These are phyloP conservation scores for Kodamaea suecica DNA, from an alignment of 1,139 yeast genomes.

Conservation along the genomic window DNA sequence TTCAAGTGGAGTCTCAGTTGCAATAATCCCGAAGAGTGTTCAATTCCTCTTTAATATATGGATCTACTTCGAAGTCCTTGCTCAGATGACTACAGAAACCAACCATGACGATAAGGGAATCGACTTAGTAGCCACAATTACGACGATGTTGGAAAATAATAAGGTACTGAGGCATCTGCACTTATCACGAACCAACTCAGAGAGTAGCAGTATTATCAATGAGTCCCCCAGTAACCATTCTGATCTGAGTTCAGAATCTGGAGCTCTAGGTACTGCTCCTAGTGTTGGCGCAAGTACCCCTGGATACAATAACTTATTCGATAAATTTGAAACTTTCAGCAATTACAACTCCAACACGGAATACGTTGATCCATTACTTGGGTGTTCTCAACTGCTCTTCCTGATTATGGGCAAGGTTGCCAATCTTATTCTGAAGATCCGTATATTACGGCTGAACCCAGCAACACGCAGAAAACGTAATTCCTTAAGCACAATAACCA, in stretches of 20 bases:
- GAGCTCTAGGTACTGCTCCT: conserved; percentile 15
- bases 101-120: conserved; percentile 45
- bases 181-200: conserved; percentile 6
- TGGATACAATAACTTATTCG: conserved; percentile 23
- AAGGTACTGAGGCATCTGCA: conserved; percentile 14
- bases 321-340: conserved; percentile 28
- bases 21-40: conserved; percentile 39
- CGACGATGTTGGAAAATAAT: conserved; percentile 26
- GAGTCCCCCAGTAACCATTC: conserved; percentile 24
- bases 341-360: conserved; percentile 24
- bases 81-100: conserved; percentile 57
- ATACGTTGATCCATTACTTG: conserved; percentile 60
- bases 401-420: conserved; percentile 65
- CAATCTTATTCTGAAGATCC: conserved; percentile 48
- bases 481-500: conserved; percentile 47
- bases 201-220: conserved; percentile 6
- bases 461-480: conserved; percentile 25
- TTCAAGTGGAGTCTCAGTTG: conserved; percentile 9
- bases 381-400: conserved; percentile 63
- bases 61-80: conserved; percentile 64
- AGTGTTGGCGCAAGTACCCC: conserved; percentile 10
- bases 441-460: conserved; percentile 24
- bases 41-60: conserved; percentile 61
- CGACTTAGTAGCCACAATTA: conserved; percentile 42
- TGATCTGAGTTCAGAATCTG: conserved; percentile 20